Evolutionary conservation across 768 basidiomycete species (phyloP).

Genomic region (Lentinula raphanica): DNA sequence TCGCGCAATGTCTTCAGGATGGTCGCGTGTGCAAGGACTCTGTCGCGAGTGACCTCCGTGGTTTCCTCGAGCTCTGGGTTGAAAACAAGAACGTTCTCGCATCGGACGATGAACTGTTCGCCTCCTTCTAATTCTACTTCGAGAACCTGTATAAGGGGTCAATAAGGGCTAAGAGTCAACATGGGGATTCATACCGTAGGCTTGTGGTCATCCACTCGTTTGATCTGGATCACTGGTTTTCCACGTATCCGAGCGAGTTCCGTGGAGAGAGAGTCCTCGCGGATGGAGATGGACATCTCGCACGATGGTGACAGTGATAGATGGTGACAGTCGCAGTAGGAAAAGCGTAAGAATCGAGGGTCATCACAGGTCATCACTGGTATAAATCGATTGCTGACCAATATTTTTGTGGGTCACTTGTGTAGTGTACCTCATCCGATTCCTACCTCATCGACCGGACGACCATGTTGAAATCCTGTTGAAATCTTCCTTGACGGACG

Average conservation of each 20-base stretch:
- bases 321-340: too few relatives aligned
- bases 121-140: background rate
- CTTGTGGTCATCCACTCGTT: background rate
- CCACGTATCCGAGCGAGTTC: background rate
- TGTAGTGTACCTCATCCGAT: too few relatives aligned
- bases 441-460: too few relatives aligned
- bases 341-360: too few relatives aligned
- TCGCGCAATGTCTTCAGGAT: background rate
- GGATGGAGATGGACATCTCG: slow-evolving; percentile 20
- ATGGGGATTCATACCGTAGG: background rate
- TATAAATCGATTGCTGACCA: too few relatives aligned
- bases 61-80: too few relatives aligned
- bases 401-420: too few relatives aligned
- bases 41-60: background rate
- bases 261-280: background rate
- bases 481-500: too few relatives aligned
- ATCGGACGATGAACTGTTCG: background rate
- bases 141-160: background rate
- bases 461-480: too few relatives aligned
- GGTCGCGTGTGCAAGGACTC: background rate
- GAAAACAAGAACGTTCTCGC: background rate
- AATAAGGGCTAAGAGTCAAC: background rate
- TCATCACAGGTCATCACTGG: too few relatives aligned
- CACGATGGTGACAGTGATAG: slow-evolving; percentile 18
- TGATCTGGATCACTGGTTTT: background rate